Evolutionary conservation across 148 eudicot species (phyloP).

Genomic region (Amaranthus hypochondriacus): DNA sequence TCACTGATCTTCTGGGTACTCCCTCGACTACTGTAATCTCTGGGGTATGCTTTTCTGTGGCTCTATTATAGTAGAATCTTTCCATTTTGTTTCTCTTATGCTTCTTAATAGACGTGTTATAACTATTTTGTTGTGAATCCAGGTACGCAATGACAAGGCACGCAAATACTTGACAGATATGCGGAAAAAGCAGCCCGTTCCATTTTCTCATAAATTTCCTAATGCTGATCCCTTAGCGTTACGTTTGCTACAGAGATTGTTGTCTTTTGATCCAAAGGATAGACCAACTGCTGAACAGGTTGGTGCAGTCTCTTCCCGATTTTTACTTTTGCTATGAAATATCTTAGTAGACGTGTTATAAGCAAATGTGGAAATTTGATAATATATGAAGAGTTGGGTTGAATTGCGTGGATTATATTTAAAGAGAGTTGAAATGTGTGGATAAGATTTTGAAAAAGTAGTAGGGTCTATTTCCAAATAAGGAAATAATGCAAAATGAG

Average conservation of each 20-base stretch:
- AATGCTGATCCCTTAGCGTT: constrained; percentile 60
- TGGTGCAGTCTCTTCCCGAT: not conserved
- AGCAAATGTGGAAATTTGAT: too few species aligned
- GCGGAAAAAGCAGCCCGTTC: constrained; percentile 57
- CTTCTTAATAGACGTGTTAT: not conserved
- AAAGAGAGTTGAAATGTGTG: too few species aligned
- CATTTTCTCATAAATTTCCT: constrained; percentile 60
- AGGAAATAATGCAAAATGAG: too few species aligned
- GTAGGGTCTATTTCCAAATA: too few species aligned
- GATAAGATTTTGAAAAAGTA: too few species aligned
- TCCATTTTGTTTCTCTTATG: not conserved
- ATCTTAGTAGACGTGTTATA: too few species aligned
- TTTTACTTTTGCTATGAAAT: not conserved
- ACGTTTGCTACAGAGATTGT: constrained; percentile 53
- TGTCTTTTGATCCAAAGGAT: constrained; percentile 88
- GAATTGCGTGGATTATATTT: too few species aligned
- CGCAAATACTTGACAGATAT: constrained; percentile 66
- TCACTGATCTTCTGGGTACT: constrained; percentile 92
- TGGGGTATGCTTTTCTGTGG: constrained; percentile 46
- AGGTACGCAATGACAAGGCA: constrained; percentile 87
- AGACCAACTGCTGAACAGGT: constrained; percentile 87
- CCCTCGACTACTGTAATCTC: constrained; percentile 70
- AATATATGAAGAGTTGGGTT: too few species aligned
- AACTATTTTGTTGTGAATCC: constrained; percentile 7
- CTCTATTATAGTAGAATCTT: not conserved